phyloP scores from a whole-genome alignment of 176 grass and related monocot species.

The Thinopyrum elongatum region DNA sequence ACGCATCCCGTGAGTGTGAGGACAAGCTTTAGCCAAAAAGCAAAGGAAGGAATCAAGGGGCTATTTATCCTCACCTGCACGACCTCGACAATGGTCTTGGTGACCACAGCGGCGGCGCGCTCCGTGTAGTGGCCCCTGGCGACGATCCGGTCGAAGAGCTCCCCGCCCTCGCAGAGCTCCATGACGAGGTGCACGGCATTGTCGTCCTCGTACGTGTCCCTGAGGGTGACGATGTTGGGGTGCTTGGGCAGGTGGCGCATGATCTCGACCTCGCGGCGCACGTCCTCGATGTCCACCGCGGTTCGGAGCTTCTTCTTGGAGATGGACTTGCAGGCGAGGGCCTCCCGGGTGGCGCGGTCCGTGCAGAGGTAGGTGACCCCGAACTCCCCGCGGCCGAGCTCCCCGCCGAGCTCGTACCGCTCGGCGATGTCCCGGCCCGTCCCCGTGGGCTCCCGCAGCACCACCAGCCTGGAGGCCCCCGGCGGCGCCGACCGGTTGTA shows the following conservation, averaged over 20 bases:
- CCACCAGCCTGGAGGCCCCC: slow-evolving; percentile 24
- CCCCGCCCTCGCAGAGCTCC: slow-evolving; percentile 90
- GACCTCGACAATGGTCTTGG: slow-evolving; percentile 78
- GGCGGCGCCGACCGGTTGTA: slow-evolving; percentile 58
- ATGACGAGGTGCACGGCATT: slow-evolving; percentile 83
- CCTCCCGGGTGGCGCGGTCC: slow-evolving; percentile 35
- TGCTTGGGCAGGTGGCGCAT: slow-evolving; percentile 69
- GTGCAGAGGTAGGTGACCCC: slow-evolving; percentile 95
- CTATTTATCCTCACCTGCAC: slow-evolving; percentile 55
- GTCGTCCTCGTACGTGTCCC: slow-evolving; percentile 85
- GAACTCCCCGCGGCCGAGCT: slow-evolving; percentile 87
- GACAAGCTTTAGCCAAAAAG: background rate
- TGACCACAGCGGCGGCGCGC: slow-evolving; percentile 57
- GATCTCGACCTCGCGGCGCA: slow-evolving; percentile 82
- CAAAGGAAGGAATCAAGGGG: background rate
- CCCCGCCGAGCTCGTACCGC: slow-evolving; percentile 74
- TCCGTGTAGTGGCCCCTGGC: slow-evolving; percentile 78
- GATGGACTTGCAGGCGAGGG: slow-evolving; percentile 83
- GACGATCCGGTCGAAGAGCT: slow-evolving; percentile 86
- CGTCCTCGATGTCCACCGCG: slow-evolving; percentile 77
- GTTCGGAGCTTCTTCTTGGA: slow-evolving; percentile 95
- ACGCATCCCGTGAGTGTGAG: background rate
- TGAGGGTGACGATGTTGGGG: slow-evolving; percentile 75
- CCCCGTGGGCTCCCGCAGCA: slow-evolving; percentile 55
- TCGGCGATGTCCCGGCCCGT: slow-evolving; percentile 57